Conservation (phyloP, 2,329 filamentous ascomycete species). For the Aspergillus aculeatinus region DNA sequence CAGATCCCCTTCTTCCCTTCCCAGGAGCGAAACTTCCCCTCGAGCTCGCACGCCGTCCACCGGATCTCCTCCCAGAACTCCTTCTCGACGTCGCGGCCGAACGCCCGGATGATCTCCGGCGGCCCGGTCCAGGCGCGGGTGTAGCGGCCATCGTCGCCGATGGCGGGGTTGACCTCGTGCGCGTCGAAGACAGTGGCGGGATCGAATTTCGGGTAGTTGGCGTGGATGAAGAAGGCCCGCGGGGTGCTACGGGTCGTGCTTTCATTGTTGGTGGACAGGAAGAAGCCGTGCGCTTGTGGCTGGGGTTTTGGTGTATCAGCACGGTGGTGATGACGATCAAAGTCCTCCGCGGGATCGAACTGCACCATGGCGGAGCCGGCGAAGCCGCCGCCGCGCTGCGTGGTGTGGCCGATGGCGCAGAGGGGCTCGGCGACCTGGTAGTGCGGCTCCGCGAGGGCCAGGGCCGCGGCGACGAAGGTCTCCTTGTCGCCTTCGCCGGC, state of each 20-base stretch:
- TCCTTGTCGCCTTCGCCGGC: conserved; percentile 54
- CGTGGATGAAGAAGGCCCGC: conserved; percentile 42
- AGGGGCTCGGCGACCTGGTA: conserved; percentile 44
- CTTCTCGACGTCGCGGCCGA: conserved; percentile 39
- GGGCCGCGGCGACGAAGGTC: conserved; percentile 49
- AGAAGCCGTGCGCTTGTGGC: conserved; percentile 27
- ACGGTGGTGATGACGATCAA: conserved; percentile 10
- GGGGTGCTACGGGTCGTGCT: conserved; percentile 23
- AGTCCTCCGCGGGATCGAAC: conserved; percentile 38
- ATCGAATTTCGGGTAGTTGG: conserved; percentile 43
- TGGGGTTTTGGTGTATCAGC: conserved; percentile 20
- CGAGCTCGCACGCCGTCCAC: conserved; percentile 40
- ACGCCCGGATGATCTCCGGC: conserved; percentile 28
- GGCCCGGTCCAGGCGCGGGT: conserved; percentile 35
- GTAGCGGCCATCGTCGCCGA: conserved; percentile 33
- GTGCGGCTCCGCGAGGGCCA: conserved; percentile 40
- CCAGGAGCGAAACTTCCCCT: conserved; percentile 35
- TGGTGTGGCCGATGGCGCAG: conserved; percentile 33
- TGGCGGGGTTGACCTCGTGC: conserved; percentile 29
- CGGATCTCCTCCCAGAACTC: conserved; percentile 42
- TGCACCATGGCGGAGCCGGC: conserved; percentile 42
- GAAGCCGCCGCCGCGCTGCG: conserved; percentile 25
- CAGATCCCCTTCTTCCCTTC: conserved; percentile 34
- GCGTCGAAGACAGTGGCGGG: conserved; percentile 37
- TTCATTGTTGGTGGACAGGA: neutral